phyloP scores from a whole-genome alignment of 331 rosid species.

The Erythrophleum ivorense region DNA sequence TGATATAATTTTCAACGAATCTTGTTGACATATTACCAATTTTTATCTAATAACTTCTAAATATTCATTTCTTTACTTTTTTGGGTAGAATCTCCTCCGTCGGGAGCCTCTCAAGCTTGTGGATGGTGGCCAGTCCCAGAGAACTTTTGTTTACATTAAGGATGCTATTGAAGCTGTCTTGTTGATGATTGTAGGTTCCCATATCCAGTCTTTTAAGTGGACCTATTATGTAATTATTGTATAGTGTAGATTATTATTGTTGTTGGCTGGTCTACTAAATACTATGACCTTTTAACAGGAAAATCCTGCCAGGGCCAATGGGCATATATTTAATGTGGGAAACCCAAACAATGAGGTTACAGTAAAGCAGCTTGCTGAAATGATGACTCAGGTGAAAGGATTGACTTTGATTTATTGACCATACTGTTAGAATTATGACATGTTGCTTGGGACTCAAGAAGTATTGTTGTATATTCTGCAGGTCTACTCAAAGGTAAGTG shows the following conservation, averaged over 20 bases:
- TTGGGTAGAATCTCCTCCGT: constrained; percentile 90
- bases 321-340: constrained; percentile 95
- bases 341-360: constrained; percentile 98
- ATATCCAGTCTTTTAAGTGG: background rate
- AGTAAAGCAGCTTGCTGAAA: constrained; percentile 96
- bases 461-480: constrained; percentile 36
- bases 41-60: background rate
- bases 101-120: constrained; percentile 97
- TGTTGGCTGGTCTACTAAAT: constrained; percentile 30
- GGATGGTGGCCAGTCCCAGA: constrained; percentile 96
- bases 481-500: constrained; percentile 93
- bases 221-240: constrained; percentile 3
- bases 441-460: constrained; percentile 13
- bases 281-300: constrained; percentile 59
- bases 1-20: background rate
- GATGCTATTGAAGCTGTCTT: constrained; percentile 98
- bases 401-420: constrained; percentile 9
- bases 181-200: constrained; percentile 82
- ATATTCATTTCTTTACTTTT: background rate
- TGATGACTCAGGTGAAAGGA: constrained; percentile 82
- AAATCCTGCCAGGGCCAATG: constrained; percentile 91
- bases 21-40: background rate
- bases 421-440: constrained; percentile 2
- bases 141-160: constrained; percentile 90
- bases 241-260: background rate